Percentiles rank a stretch among this genome's conserved stretches.
These are phyloP conservation scores for Fusarium musae DNA, from an alignment of 2,329 filamentous ascomycete genomes.

Conservation along the genomic window DNA sequence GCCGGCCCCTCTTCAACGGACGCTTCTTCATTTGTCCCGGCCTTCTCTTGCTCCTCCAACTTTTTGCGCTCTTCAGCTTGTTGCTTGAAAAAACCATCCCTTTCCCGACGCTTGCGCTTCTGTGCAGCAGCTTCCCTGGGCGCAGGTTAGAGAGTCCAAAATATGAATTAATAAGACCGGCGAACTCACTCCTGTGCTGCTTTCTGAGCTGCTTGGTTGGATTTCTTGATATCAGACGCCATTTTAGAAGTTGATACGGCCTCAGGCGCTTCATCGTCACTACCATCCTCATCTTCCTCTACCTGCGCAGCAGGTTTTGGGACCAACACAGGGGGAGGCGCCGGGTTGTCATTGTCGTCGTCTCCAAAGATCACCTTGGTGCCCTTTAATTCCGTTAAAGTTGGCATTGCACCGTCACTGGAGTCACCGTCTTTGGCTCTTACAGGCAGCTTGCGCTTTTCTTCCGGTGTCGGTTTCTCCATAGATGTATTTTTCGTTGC, in stretches of 20 bases:
- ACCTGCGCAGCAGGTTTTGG: conserved; percentile 27
- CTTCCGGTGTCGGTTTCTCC: conserved; percentile 20
- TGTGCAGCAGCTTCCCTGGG: conserved; percentile 60
- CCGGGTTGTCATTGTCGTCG: conserved; percentile 43
- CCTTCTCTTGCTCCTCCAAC: conserved; percentile 36
- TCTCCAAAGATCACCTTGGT: conserved; percentile 51
- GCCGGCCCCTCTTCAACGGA: conserved; percentile 15
- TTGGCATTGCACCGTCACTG: not conserved
- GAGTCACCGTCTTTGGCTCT: conserved; percentile 48
- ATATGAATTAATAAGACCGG: not conserved
- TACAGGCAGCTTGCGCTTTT: conserved; percentile 49
- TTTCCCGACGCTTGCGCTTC: conserved; percentile 67
- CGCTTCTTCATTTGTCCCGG: conserved; percentile 36
- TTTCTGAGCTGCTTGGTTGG: conserved; percentile 59
- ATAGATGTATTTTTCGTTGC: conserved; percentile 12
- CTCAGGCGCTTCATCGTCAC: conserved; percentile 68
- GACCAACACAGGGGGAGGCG: conserved; percentile 7
- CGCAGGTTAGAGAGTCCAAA: conserved; percentile 8
- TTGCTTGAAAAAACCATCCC: conserved; percentile 64
- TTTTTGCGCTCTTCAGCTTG: conserved; percentile 64
- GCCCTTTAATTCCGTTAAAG: conserved; percentile 33
- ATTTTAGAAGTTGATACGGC: conserved; percentile 65
- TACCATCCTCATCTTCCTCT: conserved; percentile 50
- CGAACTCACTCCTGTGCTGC: conserved; percentile 62
- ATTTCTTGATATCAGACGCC: conserved; percentile 58